phyloP scores from a whole-genome alignment of 805 yeast species.

The Blastobotrys mokoenaii region DNA sequence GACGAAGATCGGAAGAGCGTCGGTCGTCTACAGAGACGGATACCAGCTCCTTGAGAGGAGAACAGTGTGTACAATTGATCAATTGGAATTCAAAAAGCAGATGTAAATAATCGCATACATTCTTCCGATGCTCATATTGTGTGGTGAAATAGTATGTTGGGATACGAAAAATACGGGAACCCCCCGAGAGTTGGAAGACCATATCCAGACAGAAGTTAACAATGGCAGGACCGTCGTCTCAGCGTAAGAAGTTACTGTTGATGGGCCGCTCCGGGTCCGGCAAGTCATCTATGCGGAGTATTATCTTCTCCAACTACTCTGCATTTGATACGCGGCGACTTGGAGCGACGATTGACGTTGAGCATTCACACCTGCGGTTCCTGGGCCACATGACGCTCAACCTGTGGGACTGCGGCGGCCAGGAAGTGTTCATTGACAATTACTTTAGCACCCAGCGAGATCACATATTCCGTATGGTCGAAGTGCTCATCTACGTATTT shows the following conservation, averaged over 20 bases:
- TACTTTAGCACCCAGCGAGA: slow-evolving; percentile 82
- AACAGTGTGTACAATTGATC: too few relatives aligned
- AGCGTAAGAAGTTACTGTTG: slow-evolving; percentile 50
- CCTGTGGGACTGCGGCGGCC: slow-evolving; percentile 95
- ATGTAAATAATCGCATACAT: too few relatives aligned
- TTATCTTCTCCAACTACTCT: slow-evolving; percentile 89
- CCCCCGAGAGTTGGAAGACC: too few relatives aligned
- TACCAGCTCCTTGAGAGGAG: too few relatives aligned
- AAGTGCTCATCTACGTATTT: slow-evolving; percentile 90
- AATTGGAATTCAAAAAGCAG: too few relatives aligned
- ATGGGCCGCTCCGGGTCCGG: slow-evolving; percentile 97
- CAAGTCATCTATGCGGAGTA: slow-evolving; percentile 94
- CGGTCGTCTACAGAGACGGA: too few relatives aligned
- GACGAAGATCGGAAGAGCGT: too few relatives aligned
- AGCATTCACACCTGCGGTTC: slow-evolving; percentile 87
- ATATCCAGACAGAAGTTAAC: neutral
- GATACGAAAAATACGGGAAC: too few relatives aligned
- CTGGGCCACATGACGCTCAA: slow-evolving; percentile 92
- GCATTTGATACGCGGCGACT: slow-evolving; percentile 93
- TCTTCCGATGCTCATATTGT: too few relatives aligned
- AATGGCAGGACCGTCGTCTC: slow-evolving; percentile 23
- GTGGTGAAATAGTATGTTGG: too few relatives aligned
- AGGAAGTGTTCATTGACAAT: slow-evolving; percentile 92
- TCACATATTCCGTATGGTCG: slow-evolving; percentile 91
- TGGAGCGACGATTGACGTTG: slow-evolving; percentile 98